Conservation (phyloP, 108 stramenopile species). For the Skeletonema costatum region DNA sequence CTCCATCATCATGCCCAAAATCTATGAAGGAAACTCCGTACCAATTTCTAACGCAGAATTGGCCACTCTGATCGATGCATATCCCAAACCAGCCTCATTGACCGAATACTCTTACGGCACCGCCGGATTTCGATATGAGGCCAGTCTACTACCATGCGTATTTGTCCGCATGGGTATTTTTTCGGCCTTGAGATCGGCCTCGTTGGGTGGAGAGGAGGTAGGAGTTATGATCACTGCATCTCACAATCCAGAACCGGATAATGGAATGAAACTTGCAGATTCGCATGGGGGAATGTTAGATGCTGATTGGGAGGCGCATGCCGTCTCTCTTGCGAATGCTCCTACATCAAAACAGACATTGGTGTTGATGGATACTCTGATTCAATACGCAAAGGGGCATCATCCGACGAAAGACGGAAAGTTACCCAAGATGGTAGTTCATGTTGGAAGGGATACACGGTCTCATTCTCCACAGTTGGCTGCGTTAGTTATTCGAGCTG, state of each 20-base stretch:
- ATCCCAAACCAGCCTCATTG: constrained; percentile 40
- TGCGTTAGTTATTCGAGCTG: constrained; percentile 56
- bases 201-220: constrained; percentile 46
- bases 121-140: constrained; percentile 81
- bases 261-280: constrained; percentile 96
- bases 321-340: constrained; percentile 75
- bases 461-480: constrained; percentile 75
- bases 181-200: constrained; percentile 49
- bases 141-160: constrained; percentile 54
- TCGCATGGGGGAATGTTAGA: constrained; percentile 93
- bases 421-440: constrained; percentile 57
- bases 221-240: constrained; percentile 99
- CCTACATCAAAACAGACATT: constrained; percentile 33
- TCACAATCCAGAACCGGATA: constrained; percentile 93
- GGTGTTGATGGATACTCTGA: constrained; percentile 28
- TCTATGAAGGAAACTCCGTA: constrained; percentile 29
- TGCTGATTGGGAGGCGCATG: constrained; percentile 73
- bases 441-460: constrained; percentile 91
- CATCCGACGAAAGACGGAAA: constrained; percentile 4
- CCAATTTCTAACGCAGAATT: constrained; percentile 31
- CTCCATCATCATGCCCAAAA: constrained; percentile 30
- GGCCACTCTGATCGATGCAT: constrained; percentile 29
- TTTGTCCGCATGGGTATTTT: constrained; percentile 78
- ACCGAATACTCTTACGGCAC: constrained; percentile 70
- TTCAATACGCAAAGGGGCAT: constrained; percentile 3